Conservation (phyloP, 257 asterid genomes). For the Nemophila menziesii region DNA sequence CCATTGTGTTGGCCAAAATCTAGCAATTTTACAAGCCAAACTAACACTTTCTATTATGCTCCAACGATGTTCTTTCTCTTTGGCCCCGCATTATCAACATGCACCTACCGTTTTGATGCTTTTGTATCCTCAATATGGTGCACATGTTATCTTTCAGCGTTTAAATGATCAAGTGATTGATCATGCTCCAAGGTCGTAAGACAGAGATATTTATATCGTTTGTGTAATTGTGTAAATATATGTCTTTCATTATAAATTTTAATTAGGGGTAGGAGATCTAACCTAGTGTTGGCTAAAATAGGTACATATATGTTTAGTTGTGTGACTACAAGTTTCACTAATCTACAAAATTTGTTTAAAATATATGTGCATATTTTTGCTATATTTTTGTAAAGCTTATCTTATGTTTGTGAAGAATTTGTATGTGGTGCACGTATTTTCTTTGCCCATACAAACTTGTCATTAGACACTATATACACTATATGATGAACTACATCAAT, state of each 20-base stretch:
- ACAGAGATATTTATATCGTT: background rate
- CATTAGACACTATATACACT: no score
- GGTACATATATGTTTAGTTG: slow-evolving; percentile 3
- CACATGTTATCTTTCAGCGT: slow-evolving; percentile 26
- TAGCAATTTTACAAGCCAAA: slow-evolving; percentile 31
- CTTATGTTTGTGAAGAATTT: no score
- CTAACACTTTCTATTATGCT: slow-evolving; percentile 29
- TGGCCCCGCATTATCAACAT: slow-evolving; percentile 32
- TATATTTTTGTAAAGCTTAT: no score
- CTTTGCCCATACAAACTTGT: no score
- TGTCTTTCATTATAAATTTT: slow-evolving; percentile 1
- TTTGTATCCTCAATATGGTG: slow-evolving; percentile 37
- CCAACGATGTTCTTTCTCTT: slow-evolving; percentile 17
- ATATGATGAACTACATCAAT: no score
- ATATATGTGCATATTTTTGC: no score
- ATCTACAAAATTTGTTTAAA: no score
- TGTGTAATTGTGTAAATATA: slow-evolving; percentile 19
- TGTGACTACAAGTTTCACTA: no score
- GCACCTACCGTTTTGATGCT: slow-evolving; percentile 44
- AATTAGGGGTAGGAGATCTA: slow-evolving; percentile 13
- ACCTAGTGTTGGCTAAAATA: no score
- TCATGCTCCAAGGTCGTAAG: slow-evolving; percentile 11
- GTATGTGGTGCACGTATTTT: no score
- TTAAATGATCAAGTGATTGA: slow-evolving; percentile 10
- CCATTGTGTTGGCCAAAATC: slow-evolving; percentile 33